These are phyloP conservation scores for Daldinia sp. DNA, from an alignment of 2,329 filamentous ascomycete genomes.

Conservation along the genomic window DNA sequence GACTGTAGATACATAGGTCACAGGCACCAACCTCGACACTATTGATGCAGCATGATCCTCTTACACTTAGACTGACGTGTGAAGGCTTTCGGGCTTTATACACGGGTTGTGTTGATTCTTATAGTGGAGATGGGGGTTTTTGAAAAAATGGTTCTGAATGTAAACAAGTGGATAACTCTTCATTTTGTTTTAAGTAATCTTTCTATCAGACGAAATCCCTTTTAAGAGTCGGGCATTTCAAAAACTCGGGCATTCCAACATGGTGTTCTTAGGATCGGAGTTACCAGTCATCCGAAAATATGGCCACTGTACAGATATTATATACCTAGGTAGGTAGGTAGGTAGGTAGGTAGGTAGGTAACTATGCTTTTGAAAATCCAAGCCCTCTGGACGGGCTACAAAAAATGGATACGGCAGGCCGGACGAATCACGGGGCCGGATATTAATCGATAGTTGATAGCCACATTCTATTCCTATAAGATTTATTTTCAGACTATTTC, in stretches of 20 bases:
- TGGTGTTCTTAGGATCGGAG: background rate
- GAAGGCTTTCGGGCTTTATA: background rate
- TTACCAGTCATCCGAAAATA: background rate
- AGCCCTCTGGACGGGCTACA: background rate
- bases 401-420: background rate
- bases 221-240: too few relatives aligned
- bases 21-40: background rate
- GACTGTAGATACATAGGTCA: background rate
- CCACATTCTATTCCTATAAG: background rate
- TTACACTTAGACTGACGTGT: background rate
- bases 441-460: background rate
- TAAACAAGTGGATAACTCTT: too few relatives aligned
- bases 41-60: background rate
- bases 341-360: too few relatives aligned
- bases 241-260: background rate
- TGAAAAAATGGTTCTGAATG: too few relatives aligned
- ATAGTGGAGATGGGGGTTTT: too few relatives aligned
- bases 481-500: background rate
- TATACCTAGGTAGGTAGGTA: background rate
- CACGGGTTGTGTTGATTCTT: too few relatives aligned
- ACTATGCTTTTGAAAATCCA: too few relatives aligned
- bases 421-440: background rate
- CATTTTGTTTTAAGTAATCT: too few relatives aligned
- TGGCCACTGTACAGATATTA: background rate
- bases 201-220: too few relatives aligned